Evolutionary conservation across 2,329 filamentous ascomycete genomes (phyloP).

Genomic region (Sporothrix luriei): DNA sequence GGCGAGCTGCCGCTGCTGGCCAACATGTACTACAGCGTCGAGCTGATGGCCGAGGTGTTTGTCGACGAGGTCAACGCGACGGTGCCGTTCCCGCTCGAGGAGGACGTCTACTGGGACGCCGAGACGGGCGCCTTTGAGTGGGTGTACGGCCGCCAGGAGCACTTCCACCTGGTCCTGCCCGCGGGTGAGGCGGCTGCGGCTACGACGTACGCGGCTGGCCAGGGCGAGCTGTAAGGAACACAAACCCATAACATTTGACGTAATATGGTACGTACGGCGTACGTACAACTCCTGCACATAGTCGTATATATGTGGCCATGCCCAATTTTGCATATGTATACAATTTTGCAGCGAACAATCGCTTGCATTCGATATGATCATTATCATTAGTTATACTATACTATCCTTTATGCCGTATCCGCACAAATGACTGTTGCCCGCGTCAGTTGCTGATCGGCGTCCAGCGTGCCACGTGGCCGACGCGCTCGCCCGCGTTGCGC

Average conservation of each 20-base stretch:
- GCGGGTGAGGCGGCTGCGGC: not conserved
- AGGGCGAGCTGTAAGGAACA: conserved; percentile 17
- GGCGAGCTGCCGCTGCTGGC: conserved; percentile 52
- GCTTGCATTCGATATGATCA: not conserved
- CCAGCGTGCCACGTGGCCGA: conserved; percentile 69
- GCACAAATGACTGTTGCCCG: not conserved
- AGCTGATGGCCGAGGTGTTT: conserved; percentile 53
- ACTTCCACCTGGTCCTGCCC: conserved; percentile 43
- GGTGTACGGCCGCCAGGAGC: conserved; percentile 53
- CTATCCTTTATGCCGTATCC: not conserved
- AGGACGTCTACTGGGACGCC: conserved; percentile 54
- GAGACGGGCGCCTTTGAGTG: conserved; percentile 49
- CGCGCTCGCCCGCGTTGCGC: conserved; percentile 73
- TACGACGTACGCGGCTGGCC: not conserved
- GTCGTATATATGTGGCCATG: not conserved
- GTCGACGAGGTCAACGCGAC: conserved; percentile 51
- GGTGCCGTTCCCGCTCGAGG: conserved; percentile 52
- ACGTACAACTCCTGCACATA: not conserved
- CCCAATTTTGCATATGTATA: not conserved
- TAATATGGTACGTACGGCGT: not conserved
- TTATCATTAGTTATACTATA: not conserved
- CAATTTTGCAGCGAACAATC: not conserved
- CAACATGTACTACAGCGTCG: conserved; percentile 54
- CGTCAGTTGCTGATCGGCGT: conserved; percentile 33
- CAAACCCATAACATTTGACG: too few species aligned